Base-by-base conservation (phyloP, 257 asterid genomes). In the Solanum etuberosum region DNA sequence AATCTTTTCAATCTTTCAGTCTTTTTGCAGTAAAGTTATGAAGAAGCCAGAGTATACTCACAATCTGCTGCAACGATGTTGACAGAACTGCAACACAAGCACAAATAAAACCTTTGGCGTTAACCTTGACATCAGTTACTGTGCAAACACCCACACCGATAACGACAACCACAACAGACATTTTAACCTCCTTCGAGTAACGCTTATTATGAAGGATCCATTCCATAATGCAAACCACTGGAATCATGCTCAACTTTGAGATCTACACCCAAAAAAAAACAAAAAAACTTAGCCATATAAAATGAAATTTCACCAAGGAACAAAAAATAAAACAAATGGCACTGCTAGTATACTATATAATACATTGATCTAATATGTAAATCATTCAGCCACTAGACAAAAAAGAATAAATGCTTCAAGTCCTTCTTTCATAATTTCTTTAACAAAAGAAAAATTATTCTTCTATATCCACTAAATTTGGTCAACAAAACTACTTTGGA, bases 71-170 rank as follows among this genome's bases (percentile, higher is more conserved):
- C 87, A 96, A 88, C 6, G 99, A 96, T 57, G 99, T 96, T 31
- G 98, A 89, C 18, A 96, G 61, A 86, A 96, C 98, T 80, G 99
- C 98, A n/a, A 96, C 93, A 87, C 96, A 94, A 80, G 99, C 99
- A 86, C 99, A 95, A 42, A 94, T 1, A 81, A 96, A 96, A 83
- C 99, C 99, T 89, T 92, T 95, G 86, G 92, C 92, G 83, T 96
- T 96, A 91, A 96, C 97, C 88, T 96, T 92, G 84, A 96, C 99
- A 46, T 96, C 99, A 14, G 99, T 96, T 89, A 96, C 98, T 23
- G 99, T 96, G 95, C 99, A 96, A 85, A 96, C 99, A 83, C 99
- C 98, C 71, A 95, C 99, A 61, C 99, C 99, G 82, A 96, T 93
- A 86, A 96, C 98, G 86, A 96, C 99, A 83, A 95, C 96, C 90